These are phyloP conservation scores for Polychytrium aggregatum DNA, from an alignment of 192 early-diverging fungal genomes.

Conservation along the genomic window DNA sequence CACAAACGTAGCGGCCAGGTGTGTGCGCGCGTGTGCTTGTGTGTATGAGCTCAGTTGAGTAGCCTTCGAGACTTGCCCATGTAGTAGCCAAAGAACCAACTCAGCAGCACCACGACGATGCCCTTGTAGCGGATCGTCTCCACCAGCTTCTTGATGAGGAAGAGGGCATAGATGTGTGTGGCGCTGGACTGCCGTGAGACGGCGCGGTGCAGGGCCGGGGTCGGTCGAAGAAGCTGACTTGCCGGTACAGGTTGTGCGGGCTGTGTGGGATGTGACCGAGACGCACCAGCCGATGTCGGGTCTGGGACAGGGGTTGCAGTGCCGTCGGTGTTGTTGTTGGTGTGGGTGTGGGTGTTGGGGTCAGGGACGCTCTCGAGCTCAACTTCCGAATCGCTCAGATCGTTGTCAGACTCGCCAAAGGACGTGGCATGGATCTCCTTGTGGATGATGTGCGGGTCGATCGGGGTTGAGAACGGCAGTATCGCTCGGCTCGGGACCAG, in stretches of 20 bases:
- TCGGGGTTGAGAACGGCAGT: not conserved
- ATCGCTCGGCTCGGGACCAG: not conserved
- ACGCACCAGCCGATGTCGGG: too few species aligned
- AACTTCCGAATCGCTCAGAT: not conserved
- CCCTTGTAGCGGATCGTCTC: not conserved
- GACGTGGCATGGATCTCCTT: not conserved
- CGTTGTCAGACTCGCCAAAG: not conserved
- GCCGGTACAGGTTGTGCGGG: too few species aligned
- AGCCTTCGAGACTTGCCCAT: too few species aligned
- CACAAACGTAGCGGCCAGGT: too few species aligned
- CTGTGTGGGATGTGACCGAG: too few species aligned
- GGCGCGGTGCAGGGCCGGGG: too few species aligned
- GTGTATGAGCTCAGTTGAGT: too few species aligned
- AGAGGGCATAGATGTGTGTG: too few species aligned
- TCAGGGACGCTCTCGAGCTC: not conserved
- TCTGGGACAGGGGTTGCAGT: too few species aligned
- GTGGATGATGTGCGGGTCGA: not conserved
- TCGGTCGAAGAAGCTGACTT: too few species aligned
- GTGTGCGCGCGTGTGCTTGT: too few species aligned
- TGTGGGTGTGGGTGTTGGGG: not conserved
- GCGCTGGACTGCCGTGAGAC: not conserved
- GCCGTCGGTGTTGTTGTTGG: not conserved
- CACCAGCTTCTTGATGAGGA: not conserved
- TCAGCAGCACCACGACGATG: not conserved
- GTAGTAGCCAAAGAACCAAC: constrained; percentile 2